Evolutionary conservation across 805 yeast species (phyloP), one percentile per base, ranked within the genome.

Genomic region (Komagataella ulmi): DNA sequence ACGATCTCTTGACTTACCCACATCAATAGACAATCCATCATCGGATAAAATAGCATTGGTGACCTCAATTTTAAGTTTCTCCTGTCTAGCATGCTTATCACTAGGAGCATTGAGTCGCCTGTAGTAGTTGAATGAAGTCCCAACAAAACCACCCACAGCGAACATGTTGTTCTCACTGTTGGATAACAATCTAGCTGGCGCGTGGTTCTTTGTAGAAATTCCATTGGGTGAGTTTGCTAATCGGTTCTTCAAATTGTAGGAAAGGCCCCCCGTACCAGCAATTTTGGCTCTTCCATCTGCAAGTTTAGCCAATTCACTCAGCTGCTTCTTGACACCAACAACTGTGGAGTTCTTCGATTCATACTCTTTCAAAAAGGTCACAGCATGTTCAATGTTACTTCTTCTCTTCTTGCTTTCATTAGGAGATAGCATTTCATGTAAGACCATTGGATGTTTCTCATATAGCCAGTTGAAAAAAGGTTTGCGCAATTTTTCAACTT

Each of bases 241-340:
- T 62, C 88, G 76, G 6, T 95, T 95, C 53, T 73, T 75, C 54
- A 84, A 75, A 45, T 71, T 72, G 59, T 86, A 88, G 1, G 87
- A 76, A 54, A 87, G 72, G 6, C 96, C 96, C 24, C 85, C 95
- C 6, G 85, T 77, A 36, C 89, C 95, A 51, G 82, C 75, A 48
- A 79, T 63, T 24, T 64, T 63, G 46, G 50, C 51, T 40, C 49
- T 49, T 7, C 54, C 52, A 19, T 44, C 46, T 10, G 40, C 14
- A 30, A 30, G 40, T 12, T 40, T 43, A 40, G 47, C 43, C 14
- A 21, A 17, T 17, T 46, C 21, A 4, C 50, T 46, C 18, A 36
- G 36, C 46, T 21, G 30, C 48, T 47, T 18, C 45, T 49, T 48
- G 44, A 53, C 45, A 45, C 49, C 45, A 48, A 54, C 45, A 30